Evolutionary conservation across 139 green algal species (phyloP).

Genomic region (Bryopsis sp.): DNA sequence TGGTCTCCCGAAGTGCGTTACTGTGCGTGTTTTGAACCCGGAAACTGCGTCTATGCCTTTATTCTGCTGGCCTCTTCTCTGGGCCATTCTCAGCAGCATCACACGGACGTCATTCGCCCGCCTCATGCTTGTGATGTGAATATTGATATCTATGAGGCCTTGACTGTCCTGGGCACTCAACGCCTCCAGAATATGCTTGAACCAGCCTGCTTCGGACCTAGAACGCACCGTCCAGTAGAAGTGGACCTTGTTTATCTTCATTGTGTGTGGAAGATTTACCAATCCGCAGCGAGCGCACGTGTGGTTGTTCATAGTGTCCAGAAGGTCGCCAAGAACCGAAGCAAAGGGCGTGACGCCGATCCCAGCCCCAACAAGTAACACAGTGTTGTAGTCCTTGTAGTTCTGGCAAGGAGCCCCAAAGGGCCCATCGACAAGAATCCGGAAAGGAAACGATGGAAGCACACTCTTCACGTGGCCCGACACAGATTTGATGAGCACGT

Average conservation of each 20-base stretch:
- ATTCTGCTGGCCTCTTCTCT: not conserved
- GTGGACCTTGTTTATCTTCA: constrained; percentile 15
- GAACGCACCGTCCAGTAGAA: constrained; percentile 23
- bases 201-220: constrained; percentile 5
- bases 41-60: not conserved
- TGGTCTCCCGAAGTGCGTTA: not conserved
- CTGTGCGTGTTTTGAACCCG: not conserved
- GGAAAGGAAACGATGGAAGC: not conserved
- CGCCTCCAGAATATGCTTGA: constrained; percentile 20
- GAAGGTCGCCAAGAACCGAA: constrained; percentile 21
- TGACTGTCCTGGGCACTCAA: not conserved
- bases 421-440: constrained; percentile 21
- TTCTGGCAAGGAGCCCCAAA: constrained; percentile 20
- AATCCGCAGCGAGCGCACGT: constrained; percentile 12
- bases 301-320: constrained; percentile 12
- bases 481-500: not conserved
- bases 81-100: constrained; percentile 11
- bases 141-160: constrained; percentile 23
- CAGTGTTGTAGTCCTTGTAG: constrained; percentile 23
- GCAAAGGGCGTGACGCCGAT: constrained; percentile 32
- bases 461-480: not conserved
- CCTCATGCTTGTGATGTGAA: constrained; percentile 20
- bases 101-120: constrained; percentile 2
- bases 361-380: constrained; percentile 29
- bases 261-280: not conserved